Evolutionary conservation across 768 basidiomycete genomes (phyloP), one percentile per base, ranked within the genome.

Genomic region (Boletus huronensis): DNA sequence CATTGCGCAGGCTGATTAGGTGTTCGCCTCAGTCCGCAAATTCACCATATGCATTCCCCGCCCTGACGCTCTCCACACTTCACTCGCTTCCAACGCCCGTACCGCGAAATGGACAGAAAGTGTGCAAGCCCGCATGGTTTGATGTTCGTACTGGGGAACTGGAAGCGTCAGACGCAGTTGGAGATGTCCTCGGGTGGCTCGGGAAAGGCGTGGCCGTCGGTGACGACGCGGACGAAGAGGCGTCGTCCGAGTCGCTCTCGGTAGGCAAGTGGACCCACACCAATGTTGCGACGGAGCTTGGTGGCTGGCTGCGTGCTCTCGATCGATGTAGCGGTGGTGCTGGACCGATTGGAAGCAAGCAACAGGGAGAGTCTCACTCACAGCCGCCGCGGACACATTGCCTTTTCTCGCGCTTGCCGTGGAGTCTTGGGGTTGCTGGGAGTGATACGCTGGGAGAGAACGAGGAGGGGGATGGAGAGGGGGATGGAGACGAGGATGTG

Each of bases 81-180:
- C 87, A 94, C 64, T 81, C 86, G 4, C 79, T 99, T 3, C 97
- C 97, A 0, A 82, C 84, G 1, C 97, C 97, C 6, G 93, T 97
- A 10, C 76, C 80, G 3, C 78, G 92, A 32, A 81, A 77, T 2
- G 81, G 79, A 10, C 97, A 98, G 69, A 93, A 90, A 62, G 74
- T 91, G 14, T 84, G 78, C 74, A 98, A 98, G 72, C 91, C 93
- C 3, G 82, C 84, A 29, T 93, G 89, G 73, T 99, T 94, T 67
- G 84, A 87, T 28, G 73, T 71, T 39, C 72, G 84, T 14, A 71
- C 74, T 28, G 77, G 73, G 63, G 81, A 83, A 64, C 79, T 81
- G 54, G 79, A 81, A n/a, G 83, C 83, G 5, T 78, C 78, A 71
- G 82, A 79, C 49, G 82, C 77, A 19, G 75, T 90, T 34, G 72